phyloP scores from a whole-genome alignment of 768 basidiomycete genomes.

The Mycena crocata region DNA sequence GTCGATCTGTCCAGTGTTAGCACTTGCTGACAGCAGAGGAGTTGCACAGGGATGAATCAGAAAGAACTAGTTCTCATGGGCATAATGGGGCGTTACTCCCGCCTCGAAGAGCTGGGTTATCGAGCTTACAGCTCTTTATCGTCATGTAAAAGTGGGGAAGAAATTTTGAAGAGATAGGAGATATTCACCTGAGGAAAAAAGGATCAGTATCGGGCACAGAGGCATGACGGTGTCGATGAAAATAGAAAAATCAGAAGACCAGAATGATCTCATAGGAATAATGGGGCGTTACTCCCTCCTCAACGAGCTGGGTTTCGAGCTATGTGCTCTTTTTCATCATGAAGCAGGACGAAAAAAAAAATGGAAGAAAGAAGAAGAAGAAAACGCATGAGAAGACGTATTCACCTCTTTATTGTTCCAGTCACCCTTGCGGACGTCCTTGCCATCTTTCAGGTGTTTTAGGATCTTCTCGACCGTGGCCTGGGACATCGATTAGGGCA shows the following conservation, averaged over 20 bases:
- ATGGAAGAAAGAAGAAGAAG: constrained; percentile 7
- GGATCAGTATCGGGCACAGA: not conserved
- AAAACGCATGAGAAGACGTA: constrained; percentile 21
- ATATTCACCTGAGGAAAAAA: constrained; percentile 28
- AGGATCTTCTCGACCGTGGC: constrained; percentile 88
- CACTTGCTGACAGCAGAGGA: constrained; percentile 12
- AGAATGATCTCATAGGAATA: constrained; percentile 69
- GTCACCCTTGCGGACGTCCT: constrained; percentile 92
- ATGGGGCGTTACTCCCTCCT: constrained; percentile 86
- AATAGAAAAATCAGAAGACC: constrained; percentile 35
- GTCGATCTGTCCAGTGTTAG: constrained; percentile 70
- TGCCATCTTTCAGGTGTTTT: constrained; percentile 81
- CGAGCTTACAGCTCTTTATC: constrained; percentile 82
- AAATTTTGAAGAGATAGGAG: not conserved
- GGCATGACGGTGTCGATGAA: not conserved
- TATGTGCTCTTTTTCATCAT: constrained; percentile 79
- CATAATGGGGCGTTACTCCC: constrained; percentile 83
- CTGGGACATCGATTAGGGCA: constrained; percentile 49
- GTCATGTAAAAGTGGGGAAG: constrained; percentile 46
- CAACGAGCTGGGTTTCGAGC: constrained; percentile 94
- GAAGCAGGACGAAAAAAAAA: constrained; percentile 4
- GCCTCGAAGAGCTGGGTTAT: constrained; percentile 92
- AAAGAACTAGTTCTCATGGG: constrained; percentile 66
- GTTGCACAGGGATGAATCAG: constrained; percentile 51
- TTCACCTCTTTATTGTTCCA: constrained; percentile 98